Evolutionary conservation across 768 basidiomycete species (phyloP).

Genomic region (Grammothele lineata): DNA sequence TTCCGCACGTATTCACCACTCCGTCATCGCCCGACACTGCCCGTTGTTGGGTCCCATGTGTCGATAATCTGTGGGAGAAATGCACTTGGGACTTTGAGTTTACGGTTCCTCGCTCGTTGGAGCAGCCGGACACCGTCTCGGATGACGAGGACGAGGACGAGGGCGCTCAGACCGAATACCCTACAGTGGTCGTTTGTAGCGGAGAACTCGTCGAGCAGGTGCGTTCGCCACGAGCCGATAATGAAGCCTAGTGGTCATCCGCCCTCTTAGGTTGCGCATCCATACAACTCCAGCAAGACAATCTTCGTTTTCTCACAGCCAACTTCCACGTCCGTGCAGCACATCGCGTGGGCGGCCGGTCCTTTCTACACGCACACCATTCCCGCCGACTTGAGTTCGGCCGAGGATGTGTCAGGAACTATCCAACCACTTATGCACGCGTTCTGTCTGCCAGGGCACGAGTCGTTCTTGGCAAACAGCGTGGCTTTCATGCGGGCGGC

Average conservation of each 20-base stretch:
- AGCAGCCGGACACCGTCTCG: conserved; percentile 51
- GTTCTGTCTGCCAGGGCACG: conserved; percentile 90
- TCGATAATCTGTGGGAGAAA: conserved; percentile 93
- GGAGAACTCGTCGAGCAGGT: conserved; percentile 96
- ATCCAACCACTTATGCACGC: conserved; percentile 79
- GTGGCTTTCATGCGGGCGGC: conserved; percentile 78
- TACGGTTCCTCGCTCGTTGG: conserved; percentile 80
- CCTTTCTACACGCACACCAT: conserved; percentile 82
- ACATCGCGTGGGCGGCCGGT: conserved; percentile 93
- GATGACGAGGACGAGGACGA: conserved; percentile 42
- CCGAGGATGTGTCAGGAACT: conserved; percentile 57
- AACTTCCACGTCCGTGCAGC: conserved; percentile 89
- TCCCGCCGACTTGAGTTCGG: conserved; percentile 53
- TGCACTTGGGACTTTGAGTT: conserved; percentile 99
- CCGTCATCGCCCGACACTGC: conserved; percentile 86
- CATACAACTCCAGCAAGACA: conserved; percentile 88
- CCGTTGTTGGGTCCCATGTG: conserved; percentile 98
- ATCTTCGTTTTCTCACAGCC: conserved; percentile 91
- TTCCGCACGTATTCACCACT: conserved; percentile 90
- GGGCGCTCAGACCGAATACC: conserved; percentile 47
- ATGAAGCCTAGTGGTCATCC: background rate
- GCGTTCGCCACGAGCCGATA: conserved; percentile 18
- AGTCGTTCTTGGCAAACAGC: conserved; percentile 63
- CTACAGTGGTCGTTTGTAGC: conserved; percentile 88
- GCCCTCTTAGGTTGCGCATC: conserved; percentile 73